phyloP scores from a whole-genome alignment of 163 green algal genomes.

The Chloroidium sp. region DNA sequence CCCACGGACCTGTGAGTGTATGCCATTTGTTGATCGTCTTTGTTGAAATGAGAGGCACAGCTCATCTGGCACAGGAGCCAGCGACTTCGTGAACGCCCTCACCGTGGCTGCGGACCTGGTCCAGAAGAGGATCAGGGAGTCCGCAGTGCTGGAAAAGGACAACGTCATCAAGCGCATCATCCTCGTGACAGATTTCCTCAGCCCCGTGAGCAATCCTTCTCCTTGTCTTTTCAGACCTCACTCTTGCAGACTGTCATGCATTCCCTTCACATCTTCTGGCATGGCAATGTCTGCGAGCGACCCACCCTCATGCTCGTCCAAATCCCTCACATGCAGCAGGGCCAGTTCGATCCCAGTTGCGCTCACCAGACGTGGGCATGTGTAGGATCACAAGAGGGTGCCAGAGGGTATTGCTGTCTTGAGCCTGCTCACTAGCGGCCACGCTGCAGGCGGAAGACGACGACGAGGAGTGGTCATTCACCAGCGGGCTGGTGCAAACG shows the following conservation, averaged over 20 bases:
- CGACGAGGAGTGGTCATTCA: background rate
- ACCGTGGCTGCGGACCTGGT: conserved; percentile 16
- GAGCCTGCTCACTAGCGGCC: background rate
- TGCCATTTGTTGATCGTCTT: background rate
- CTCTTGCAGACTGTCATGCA: no score
- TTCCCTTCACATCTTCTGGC: no score
- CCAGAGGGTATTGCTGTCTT: no score
- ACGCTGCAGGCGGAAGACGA: background rate
- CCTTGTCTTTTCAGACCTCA: no score
- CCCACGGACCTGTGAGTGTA: no score
- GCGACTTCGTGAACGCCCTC: conserved; percentile 26
- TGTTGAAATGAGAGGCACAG: background rate
- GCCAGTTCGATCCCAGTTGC: no score
- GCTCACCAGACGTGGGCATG: no score
- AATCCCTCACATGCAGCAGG: no score
- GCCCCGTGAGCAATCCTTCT: background rate
- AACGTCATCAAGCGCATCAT: conserved; percentile 21
- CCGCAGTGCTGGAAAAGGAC: conserved; percentile 4
- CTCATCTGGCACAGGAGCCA: background rate
- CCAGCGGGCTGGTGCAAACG: background rate
- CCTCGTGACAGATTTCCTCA: conserved; percentile 24
- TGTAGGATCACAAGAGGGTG: no score
- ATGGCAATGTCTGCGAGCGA: no score
- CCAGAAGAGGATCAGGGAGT: background rate
- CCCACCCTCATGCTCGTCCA: no score